These are phyloP conservation scores for Lumnitzera littorea DNA, from an alignment of 345 rosid species.

Conservation along the genomic window DNA sequence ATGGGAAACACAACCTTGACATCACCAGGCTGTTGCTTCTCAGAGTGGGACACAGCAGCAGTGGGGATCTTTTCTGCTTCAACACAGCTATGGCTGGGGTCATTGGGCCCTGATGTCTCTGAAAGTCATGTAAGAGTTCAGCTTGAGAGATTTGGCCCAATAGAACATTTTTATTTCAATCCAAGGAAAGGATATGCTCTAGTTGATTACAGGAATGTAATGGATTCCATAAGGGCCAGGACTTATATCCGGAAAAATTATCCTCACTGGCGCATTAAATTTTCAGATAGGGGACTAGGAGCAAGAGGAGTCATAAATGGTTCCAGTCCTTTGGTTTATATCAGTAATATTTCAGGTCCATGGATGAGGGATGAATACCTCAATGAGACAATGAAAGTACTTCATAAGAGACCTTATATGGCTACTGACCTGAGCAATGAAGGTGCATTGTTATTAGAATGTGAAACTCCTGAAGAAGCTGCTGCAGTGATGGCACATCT, in stretches of 20 bases:
- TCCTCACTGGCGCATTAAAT: slow-evolving; percentile 68
- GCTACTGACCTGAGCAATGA: slow-evolving; percentile 71
- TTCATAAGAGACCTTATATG: slow-evolving; percentile 70
- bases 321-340: slow-evolving; percentile 67
- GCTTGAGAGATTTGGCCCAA: slow-evolving; percentile 80
- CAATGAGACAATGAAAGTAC: slow-evolving; percentile 78
- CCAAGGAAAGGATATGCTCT: slow-evolving; percentile 73
- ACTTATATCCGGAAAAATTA: slow-evolving; percentile 67
- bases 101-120: slow-evolving; percentile 61
- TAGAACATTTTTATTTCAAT: slow-evolving; percentile 69
- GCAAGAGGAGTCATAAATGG: slow-evolving; percentile 72
- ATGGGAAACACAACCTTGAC: slow-evolving; percentile 23
- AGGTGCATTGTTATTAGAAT: slow-evolving; percentile 84
- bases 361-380: slow-evolving; percentile 87
- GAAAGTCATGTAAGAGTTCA: slow-evolving; percentile 80
- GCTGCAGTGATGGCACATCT: slow-evolving; percentile 78
- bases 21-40: slow-evolving; percentile 71
- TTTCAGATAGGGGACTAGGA: slow-evolving; percentile 87
- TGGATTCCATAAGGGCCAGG: slow-evolving; percentile 87
- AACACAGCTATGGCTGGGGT: slow-evolving; percentile 84
- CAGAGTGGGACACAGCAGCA: slow-evolving; percentile 71
- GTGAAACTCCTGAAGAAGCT: slow-evolving; percentile 89
- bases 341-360: slow-evolving; percentile 68
- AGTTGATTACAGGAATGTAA: slow-evolving; percentile 78
- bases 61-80: slow-evolving; percentile 81